These are phyloP conservation scores for Phaffia tasmanica DNA, from an alignment of 768 basidiomycete genomes.

Conservation along the genomic window DNA sequence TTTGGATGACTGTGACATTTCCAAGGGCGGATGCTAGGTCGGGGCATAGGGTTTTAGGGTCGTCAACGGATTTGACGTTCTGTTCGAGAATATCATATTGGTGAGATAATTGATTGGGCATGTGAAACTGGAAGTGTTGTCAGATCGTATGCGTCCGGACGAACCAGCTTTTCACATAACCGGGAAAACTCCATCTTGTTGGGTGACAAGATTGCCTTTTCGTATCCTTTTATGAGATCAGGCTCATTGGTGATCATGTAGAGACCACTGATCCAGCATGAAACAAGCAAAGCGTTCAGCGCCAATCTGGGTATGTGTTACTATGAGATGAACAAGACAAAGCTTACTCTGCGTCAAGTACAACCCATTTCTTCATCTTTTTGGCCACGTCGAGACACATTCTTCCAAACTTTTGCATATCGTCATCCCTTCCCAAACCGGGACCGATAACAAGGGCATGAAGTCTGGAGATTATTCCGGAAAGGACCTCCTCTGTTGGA, in stretches of 20 bases:
- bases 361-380: constrained; percentile 68
- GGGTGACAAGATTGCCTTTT: constrained; percentile 78
- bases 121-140: neutral
- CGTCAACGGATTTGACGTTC: constrained; percentile 7
- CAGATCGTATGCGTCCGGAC: constrained; percentile 29
- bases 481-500: constrained; percentile 27
- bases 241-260: constrained; percentile 64
- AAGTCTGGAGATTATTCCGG: constrained; percentile 65
- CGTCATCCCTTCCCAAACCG: constrained; percentile 76
- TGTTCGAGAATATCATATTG: neutral
- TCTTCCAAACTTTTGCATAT: constrained; percentile 77
- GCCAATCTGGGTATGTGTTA: neutral
- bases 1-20: constrained; percentile 80
- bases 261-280: constrained; percentile 47
- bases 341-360: constrained; percentile 59
- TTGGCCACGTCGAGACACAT: constrained; percentile 64
- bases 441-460: constrained; percentile 91
- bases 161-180: constrained; percentile 59
- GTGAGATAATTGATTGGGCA: neutral
- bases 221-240: constrained; percentile 66
- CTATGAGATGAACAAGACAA: neutral
- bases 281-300: neutral
- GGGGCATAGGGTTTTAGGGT: constrained; percentile 45
- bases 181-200: constrained; percentile 88
- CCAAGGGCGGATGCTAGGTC: constrained; percentile 63